These are phyloP conservation scores for Cochlearia excelsa DNA, from an alignment of 345 rosid genomes.

Conservation along the genomic window DNA sequence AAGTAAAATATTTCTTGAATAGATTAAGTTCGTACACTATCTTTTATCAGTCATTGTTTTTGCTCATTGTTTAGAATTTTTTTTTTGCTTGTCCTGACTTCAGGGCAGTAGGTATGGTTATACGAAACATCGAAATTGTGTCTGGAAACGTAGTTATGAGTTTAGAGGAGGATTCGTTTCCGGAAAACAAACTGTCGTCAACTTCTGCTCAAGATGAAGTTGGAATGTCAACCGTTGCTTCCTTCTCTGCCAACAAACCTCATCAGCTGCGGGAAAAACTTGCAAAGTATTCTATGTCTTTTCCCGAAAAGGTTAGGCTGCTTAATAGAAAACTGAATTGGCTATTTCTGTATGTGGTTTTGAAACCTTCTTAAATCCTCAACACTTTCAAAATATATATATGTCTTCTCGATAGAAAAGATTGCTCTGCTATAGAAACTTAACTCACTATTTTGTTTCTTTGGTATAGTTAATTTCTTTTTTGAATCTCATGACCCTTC, in stretches of 20 bases:
- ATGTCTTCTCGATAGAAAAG: background rate
- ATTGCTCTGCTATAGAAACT: background rate
- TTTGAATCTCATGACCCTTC: no score
- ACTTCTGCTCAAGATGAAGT: no score
- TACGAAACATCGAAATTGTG: slow-evolving; percentile 59
- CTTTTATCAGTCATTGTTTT: no score
- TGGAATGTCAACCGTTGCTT: slow-evolving; percentile 26
- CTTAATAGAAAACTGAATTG: background rate
- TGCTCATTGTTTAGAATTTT: no score
- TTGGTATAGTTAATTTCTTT: no score
- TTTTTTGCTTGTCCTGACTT: slow-evolving; percentile 24
- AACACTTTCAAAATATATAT: no score
- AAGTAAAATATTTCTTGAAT: slow-evolving; percentile 13
- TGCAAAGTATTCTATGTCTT: slow-evolving; percentile 34
- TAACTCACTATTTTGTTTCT: background rate
- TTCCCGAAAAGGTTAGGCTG: slow-evolving; percentile 86
- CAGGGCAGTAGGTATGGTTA: slow-evolving; percentile 77
- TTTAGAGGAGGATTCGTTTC: slow-evolving; percentile 69
- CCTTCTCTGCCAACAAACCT: slow-evolving; percentile 42
- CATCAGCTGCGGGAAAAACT: slow-evolving; percentile 34
- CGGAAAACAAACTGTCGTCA: slow-evolving; percentile 42
- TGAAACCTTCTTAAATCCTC: no score
- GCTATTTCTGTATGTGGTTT: background rate
- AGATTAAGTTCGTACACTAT: background rate
- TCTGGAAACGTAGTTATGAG: slow-evolving; percentile 67